phyloP scores from a whole-genome alignment of 306 rosid species.

The Glycyrrhiza uralensis region DNA sequence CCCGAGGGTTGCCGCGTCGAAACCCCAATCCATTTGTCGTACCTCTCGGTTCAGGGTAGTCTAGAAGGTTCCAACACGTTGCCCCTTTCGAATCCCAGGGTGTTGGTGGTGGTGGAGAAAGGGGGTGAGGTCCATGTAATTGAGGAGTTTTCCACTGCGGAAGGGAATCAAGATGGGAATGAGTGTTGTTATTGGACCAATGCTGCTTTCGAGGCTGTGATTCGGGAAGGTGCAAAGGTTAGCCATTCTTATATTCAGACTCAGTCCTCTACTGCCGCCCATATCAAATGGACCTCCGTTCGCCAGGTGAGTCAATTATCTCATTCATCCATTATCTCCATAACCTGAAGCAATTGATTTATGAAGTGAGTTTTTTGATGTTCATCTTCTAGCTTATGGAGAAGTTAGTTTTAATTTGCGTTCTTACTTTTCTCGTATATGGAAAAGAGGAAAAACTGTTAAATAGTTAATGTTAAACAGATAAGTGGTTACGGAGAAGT shows the following conservation, averaged over 20 bases:
- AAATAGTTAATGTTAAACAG: too few relatives aligned
- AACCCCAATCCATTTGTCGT: constrained; percentile 58
- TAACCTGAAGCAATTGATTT: not conserved
- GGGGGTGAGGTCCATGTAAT: constrained; percentile 68
- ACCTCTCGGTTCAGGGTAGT: constrained; percentile 43
- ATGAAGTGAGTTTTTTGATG: not conserved
- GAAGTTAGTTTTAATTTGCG: too few relatives aligned
- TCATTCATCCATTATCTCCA: not conserved
- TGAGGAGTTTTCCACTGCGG: constrained; percentile 62
- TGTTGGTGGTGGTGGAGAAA: constrained; percentile 71
- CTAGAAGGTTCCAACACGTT: constrained; percentile 37
- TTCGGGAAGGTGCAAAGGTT: constrained; percentile 73
- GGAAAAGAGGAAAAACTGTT: too few relatives aligned
- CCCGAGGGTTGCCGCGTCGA: constrained; percentile 64
- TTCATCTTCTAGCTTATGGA: too few relatives aligned
- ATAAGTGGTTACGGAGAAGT: too few relatives aligned
- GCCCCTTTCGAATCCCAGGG: constrained; percentile 83
- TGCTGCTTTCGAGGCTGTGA: constrained; percentile 66
- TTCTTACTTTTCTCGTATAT: too few relatives aligned
- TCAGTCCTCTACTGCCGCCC: constrained; percentile 74
- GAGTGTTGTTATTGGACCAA: constrained; percentile 65
- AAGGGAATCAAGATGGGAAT: constrained; percentile 23
- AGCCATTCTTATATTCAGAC: constrained; percentile 86
- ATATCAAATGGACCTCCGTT: constrained; percentile 87
- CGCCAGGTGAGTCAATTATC: constrained; percentile 51